Percentiles rank a stretch among this genome's conserved stretches.
These are phyloP conservation scores for Lepidium aucheri DNA, from an alignment of 345 rosid species.

Conservation along the genomic window DNA sequence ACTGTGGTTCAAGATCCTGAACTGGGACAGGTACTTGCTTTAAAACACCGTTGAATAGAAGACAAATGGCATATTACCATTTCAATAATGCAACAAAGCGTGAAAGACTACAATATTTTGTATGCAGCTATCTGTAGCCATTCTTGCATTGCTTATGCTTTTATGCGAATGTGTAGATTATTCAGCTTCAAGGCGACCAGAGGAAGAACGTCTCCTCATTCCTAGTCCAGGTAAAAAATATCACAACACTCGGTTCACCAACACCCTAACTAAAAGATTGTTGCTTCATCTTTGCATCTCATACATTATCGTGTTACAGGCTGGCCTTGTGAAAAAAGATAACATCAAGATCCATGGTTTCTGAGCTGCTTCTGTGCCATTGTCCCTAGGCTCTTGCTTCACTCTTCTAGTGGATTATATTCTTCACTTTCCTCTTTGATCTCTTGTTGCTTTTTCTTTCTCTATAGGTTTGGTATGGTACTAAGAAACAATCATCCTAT, in stretches of 20 bases:
- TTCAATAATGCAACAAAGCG: background rate
- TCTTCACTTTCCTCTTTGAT: background rate
- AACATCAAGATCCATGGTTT: slow-evolving; percentile 95
- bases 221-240: slow-evolving; percentile 48
- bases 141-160: background rate
- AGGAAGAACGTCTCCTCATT: slow-evolving; percentile 73
- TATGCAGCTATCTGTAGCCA: background rate
- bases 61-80: background rate
- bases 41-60: background rate
- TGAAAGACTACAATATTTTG: background rate
- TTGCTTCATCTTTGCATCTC: background rate
- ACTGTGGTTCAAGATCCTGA: slow-evolving; percentile 83
- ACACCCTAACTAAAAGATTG: background rate
- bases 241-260: background rate
- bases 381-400: background rate
- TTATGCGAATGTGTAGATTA: slow-evolving; percentile 38
- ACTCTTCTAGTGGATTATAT: background rate
- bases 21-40: slow-evolving; percentile 57
- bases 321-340: slow-evolving; percentile 94
- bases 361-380: slow-evolving; percentile 29
- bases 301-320: slow-evolving; percentile 31
- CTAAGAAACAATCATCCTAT: slow-evolving; percentile 1
- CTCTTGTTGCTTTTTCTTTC: background rate
- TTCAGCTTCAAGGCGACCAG: slow-evolving; percentile 86
- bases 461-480: slow-evolving; percentile 2